phyloP scores from a whole-genome alignment of 805 yeast genomes.

The Blastobotrys americana region DNA sequence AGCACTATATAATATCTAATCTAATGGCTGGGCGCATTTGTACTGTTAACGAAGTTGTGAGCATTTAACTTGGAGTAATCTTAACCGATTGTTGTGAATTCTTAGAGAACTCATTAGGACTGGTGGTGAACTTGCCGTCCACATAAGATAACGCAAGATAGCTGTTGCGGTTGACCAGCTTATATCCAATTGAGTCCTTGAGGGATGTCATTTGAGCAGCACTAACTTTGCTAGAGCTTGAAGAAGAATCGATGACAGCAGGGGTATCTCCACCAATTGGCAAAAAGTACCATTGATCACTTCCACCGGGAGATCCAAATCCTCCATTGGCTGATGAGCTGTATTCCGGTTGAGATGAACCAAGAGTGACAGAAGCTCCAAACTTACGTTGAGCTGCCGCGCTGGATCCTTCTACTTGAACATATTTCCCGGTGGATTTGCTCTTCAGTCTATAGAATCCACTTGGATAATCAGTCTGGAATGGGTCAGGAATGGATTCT shows the following conservation, averaged over 20 bases:
- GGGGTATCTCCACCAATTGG: neutral
- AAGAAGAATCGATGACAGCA: neutral
- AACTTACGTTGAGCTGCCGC: neutral
- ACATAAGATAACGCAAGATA: neutral
- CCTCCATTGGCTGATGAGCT: neutral
- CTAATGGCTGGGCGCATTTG: no score
- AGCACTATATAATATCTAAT: no score
- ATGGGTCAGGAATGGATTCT: neutral
- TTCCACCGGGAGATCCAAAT: neutral
- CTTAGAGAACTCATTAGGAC: neutral
- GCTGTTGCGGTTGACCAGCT: neutral
- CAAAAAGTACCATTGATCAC: neutral
- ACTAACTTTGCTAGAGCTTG: neutral
- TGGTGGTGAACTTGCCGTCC: neutral
- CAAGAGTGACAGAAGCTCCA: neutral
- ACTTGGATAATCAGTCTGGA: neutral
- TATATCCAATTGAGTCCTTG: neutral
- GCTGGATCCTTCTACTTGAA: neutral
- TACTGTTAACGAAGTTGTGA: no score
- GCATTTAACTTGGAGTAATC: neutral
- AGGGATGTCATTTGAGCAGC: neutral
- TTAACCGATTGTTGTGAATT: neutral
- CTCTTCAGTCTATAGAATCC: neutral
- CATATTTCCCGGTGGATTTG: neutral
- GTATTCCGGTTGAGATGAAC: neutral